Evolutionary conservation across 257 asterid species (phyloP), one percentile per base, ranked within the genome.

Genomic region (Nicotiana otophora): DNA sequence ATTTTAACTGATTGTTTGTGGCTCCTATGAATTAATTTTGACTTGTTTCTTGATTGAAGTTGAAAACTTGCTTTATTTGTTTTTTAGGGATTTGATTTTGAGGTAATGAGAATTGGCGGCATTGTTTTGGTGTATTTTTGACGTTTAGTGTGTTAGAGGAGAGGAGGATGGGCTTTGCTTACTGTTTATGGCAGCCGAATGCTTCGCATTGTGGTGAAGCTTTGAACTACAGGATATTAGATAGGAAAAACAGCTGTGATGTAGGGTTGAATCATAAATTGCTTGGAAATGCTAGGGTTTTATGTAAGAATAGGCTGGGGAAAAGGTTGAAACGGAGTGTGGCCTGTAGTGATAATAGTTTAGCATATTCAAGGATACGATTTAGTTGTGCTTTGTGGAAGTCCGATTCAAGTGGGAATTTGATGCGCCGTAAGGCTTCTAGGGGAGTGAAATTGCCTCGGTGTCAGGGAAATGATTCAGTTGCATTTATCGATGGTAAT

Each of bases 391-490:
- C 60, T 26, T 31, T 81, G 54, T 77, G 85, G 88, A 83, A 20
- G 26, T 61, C 26, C 77, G 72, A 82, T 87, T 36, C 86, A 2
- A 67, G 68, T 53, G 86, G 84, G 67, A 58, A 72, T 63, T 61
- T 39, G 51, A 65, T 61, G 12, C 63, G 26, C 42, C 12, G 16
- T 46, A 82, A 84, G 82, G 57, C 57, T 6, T 75, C 86, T 48
- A 83, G 66, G 72, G 81, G 83, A 20, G 39, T 58, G 58, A 16
- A 66, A 46, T 83, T 63, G 83, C 67, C 88, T 48, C 90, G 77
- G 75, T 96, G 99, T 89, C 98, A 92, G 89, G 98, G 93, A 82
- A 94, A 91, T 88, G 98, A 96, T 72, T 93, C 98, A 36, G 85
- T 96, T 65, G 94, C 97, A 12, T 93, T 88, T 87, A 65, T 93